A percentile compares a stretch with the other conserved stretches of the same genome.
Conservation (phyloP, 805 yeast genomes). For the Lipomyces starkeyi region DNA sequence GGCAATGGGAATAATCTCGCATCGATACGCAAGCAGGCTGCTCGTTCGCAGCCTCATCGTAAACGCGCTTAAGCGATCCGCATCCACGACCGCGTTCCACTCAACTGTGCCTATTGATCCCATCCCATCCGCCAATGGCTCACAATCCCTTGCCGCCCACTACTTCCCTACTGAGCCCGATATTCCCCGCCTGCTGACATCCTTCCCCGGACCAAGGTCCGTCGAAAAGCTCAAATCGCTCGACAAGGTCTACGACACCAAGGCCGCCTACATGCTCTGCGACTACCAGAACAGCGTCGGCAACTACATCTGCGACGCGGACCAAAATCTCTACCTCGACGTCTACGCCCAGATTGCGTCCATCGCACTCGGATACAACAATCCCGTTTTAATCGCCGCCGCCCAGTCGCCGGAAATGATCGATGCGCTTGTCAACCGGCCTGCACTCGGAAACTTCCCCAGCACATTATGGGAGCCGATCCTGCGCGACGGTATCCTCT, state of each 20-base stretch:
- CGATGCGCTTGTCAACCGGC: slow-evolving; percentile 78
- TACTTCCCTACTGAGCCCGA: slow-evolving; percentile 81
- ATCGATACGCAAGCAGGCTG: background rate
- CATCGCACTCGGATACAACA: slow-evolving; percentile 83
- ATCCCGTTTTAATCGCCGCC: slow-evolving; percentile 71
- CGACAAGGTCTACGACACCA: slow-evolving; percentile 67
- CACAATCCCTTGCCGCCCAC: slow-evolving; percentile 1
- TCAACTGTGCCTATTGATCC: background rate
- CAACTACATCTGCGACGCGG: slow-evolving; percentile 80
- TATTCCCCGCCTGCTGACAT: slow-evolving; percentile 65
- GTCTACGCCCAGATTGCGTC: slow-evolving; percentile 86
- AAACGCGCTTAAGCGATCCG: background rate
- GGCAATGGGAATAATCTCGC: background rate
- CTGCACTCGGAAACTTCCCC: slow-evolving; percentile 85
- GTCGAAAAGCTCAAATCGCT: slow-evolving; percentile 47
- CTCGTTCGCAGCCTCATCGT: background rate
- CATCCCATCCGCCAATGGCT: background rate
- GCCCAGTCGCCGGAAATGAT: slow-evolving; percentile 74
- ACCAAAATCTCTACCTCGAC: slow-evolving; percentile 77
- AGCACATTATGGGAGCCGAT: slow-evolving; percentile 60
- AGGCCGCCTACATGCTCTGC: slow-evolving; percentile 75
- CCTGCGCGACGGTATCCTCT: slow-evolving; percentile 63
- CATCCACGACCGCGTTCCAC: background rate
- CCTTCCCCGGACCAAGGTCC: slow-evolving; percentile 65
- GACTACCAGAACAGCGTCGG: slow-evolving; percentile 78